Conservation (phyloP, 2,329 filamentous ascomycete genomes). For the Claviceps pazoutovae region DNA sequence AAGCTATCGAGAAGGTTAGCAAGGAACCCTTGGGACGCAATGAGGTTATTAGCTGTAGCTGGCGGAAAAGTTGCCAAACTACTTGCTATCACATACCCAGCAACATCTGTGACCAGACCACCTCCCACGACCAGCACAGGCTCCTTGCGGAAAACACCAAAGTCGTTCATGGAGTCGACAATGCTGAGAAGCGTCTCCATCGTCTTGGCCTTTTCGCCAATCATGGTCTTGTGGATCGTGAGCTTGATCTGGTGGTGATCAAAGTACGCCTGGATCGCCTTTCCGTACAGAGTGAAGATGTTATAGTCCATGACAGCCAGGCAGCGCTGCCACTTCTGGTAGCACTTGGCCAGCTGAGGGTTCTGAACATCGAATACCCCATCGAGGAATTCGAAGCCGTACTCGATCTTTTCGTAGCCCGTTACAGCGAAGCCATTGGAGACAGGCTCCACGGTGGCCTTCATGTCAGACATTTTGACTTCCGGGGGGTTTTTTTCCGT, state of each 20-base stretch:
- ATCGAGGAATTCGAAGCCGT: constrained; percentile 61
- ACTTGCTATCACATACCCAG: constrained; percentile 39
- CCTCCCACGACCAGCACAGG: constrained; percentile 54
- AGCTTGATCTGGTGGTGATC: constrained; percentile 47
- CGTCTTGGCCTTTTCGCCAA: constrained; percentile 62
- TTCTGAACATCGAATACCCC: constrained; percentile 50
- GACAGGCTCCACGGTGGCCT: constrained; percentile 50
- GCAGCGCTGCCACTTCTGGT: constrained; percentile 49
- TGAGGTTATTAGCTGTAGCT: no score
- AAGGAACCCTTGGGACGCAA: no score
- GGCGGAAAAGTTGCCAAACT: background rate
- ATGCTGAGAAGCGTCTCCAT: constrained; percentile 56
- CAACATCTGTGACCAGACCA: constrained; percentile 59
- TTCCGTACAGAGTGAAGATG: constrained; percentile 54
- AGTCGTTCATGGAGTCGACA: constrained; percentile 61
- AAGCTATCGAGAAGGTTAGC: constrained; percentile 29
- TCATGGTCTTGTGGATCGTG: constrained; percentile 57
- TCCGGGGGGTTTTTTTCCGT: background rate
- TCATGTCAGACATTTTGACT: constrained; percentile 50
- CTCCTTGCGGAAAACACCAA: constrained; percentile 56
- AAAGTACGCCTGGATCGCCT: constrained; percentile 53
- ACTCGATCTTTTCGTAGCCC: constrained; percentile 64
- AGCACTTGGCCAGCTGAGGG: constrained; percentile 48
- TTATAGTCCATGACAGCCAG: constrained; percentile 59
- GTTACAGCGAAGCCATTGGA: constrained; percentile 53